Conservation (phyloP, 2,329 filamentous ascomycete species). For the Polytolypa hystricis region DNA sequence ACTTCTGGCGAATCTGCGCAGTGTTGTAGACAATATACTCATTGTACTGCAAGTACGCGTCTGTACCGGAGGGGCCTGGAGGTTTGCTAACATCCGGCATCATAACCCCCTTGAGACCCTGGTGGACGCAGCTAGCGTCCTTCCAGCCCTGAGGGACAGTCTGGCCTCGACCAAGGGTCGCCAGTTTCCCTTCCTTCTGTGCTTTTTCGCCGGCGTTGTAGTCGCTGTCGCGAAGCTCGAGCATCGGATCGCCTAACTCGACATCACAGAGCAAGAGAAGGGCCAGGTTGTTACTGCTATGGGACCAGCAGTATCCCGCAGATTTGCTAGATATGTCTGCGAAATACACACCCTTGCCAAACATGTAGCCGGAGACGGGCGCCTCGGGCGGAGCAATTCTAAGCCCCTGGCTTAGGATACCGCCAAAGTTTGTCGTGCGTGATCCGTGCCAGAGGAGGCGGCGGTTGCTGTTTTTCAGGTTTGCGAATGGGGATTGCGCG, state of each 20-base stretch:
- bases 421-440: constrained; percentile 71
- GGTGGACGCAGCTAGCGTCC: constrained; percentile 57
- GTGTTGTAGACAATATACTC: constrained; percentile 42
- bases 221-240: constrained; percentile 46
- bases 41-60: constrained; percentile 21
- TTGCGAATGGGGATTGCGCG: constrained; percentile 43
- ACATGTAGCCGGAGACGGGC: constrained; percentile 73
- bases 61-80: constrained; percentile 2
- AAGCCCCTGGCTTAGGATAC: constrained; percentile 76
- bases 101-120: constrained; percentile 52
- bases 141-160: constrained; percentile 61
- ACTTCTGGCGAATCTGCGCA: constrained; percentile 36
- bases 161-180: constrained; percentile 59
- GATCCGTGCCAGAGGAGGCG: constrained; percentile 83
- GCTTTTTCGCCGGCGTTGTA: constrained; percentile 56
- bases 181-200: constrained; percentile 47
- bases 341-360: constrained; percentile 80
- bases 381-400: constrained; percentile 76
- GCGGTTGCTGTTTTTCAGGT: constrained; percentile 49
- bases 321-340: constrained; percentile 78
- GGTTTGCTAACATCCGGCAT: constrained; percentile 39
- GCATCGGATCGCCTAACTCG: constrained; percentile 65
- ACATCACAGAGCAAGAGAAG: constrained; percentile 76
- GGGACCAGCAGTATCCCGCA: constrained; percentile 60
- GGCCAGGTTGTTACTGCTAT: constrained; percentile 55